Percentiles rank a stretch among this genome's conserved stretches.
These are phyloP conservation scores for Camellia granthamiana DNA, from an alignment of 148 eudicot species.

Conservation along the genomic window DNA sequence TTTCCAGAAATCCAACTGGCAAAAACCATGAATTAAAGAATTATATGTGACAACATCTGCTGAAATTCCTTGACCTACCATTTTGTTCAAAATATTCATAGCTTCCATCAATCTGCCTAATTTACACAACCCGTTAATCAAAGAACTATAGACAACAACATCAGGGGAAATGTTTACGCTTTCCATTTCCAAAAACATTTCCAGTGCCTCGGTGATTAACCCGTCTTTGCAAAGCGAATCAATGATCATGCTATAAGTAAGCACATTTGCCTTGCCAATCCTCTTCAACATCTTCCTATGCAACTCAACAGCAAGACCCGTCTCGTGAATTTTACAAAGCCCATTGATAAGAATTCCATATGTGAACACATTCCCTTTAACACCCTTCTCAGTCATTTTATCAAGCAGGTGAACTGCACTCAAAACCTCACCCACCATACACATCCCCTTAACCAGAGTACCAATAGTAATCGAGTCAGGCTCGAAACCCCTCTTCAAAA, in stretches of 20 bases:
- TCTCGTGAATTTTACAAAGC: constrained; percentile 24
- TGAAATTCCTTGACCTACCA: constrained; percentile 18
- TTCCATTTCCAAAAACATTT: constrained; percentile 29
- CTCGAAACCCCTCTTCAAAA: constrained; percentile 25
- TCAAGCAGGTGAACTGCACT: constrained; percentile 21
- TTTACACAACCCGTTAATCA: constrained; percentile 31
- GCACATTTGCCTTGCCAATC: constrained; percentile 15
- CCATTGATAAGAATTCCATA: constrained; percentile 25
- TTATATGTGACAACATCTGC: constrained; percentile 21
- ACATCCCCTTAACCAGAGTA: constrained; percentile 25
- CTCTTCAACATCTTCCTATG: constrained; percentile 21
- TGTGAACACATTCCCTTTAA: constrained; percentile 17
- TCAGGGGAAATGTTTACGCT: constrained; percentile 19
- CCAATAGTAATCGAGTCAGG: constrained; percentile 15
- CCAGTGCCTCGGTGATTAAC: constrained; percentile 23
- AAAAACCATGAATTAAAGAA: constrained; percentile 26
- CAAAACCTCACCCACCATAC: constrained; percentile 10
- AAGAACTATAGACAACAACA: constrained; percentile 27
- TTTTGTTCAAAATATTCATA: constrained; percentile 14
- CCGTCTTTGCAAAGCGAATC: constrained; percentile 32
- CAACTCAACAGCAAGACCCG: constrained; percentile 24
- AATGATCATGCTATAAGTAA: constrained; percentile 23
- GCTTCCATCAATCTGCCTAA: constrained; percentile 31
- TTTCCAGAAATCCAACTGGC: constrained; percentile 9
- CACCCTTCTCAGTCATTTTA: constrained; percentile 20